A percentile compares a stretch with the other conserved stretches of the same genome.
These are phyloP conservation scores for Tetrapisispora namnaoensis DNA, from an alignment of 805 yeast genomes.

Conservation along the genomic window DNA sequence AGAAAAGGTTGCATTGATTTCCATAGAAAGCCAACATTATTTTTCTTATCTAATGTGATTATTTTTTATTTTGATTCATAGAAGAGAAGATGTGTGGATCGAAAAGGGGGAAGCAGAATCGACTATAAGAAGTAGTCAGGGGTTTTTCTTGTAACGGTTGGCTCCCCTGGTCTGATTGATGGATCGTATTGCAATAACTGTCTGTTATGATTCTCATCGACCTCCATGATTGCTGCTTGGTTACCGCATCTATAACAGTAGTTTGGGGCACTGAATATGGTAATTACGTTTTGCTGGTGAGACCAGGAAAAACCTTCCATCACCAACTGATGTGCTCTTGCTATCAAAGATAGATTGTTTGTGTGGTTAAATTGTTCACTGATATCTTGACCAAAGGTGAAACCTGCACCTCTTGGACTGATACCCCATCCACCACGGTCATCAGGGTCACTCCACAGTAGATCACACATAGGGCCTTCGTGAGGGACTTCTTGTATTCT, in stretches of 20 bases:
- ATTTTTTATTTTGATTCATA: too few species aligned
- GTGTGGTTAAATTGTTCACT: constrained; percentile 89
- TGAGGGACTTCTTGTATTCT: constrained; percentile 95
- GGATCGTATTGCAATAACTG: constrained; percentile 95
- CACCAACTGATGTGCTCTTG: constrained; percentile 94
- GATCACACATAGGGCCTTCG: constrained; percentile 96
- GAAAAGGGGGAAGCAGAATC: too few species aligned
- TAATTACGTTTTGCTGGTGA: constrained; percentile 88
- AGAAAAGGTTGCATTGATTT: too few species aligned
- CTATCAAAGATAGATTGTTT: constrained; percentile 72
- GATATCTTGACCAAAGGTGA: constrained; percentile 94
- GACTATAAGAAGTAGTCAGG: constrained; percentile 83
- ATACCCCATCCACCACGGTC: constrained; percentile 98
- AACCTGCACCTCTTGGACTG: constrained; percentile 97
- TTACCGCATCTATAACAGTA: constrained; percentile 97
- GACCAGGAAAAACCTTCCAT: constrained; percentile 97
- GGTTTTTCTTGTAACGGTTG: constrained; percentile 91
- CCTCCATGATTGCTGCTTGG: constrained; percentile 97
- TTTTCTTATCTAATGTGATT: too few species aligned
- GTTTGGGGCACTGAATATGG: constrained; percentile 91
- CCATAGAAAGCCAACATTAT: too few species aligned
- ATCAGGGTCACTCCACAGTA: constrained; percentile 95
- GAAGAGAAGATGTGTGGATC: too few species aligned
- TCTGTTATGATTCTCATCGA: constrained; percentile 85
- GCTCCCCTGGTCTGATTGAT: constrained; percentile 94